Percentiles rank a stretch among this genome's conserved stretches.
Evolutionary conservation across 768 basidiomycete species (phyloP).

Genomic region (Candolleomyces eurysporus): DNA sequence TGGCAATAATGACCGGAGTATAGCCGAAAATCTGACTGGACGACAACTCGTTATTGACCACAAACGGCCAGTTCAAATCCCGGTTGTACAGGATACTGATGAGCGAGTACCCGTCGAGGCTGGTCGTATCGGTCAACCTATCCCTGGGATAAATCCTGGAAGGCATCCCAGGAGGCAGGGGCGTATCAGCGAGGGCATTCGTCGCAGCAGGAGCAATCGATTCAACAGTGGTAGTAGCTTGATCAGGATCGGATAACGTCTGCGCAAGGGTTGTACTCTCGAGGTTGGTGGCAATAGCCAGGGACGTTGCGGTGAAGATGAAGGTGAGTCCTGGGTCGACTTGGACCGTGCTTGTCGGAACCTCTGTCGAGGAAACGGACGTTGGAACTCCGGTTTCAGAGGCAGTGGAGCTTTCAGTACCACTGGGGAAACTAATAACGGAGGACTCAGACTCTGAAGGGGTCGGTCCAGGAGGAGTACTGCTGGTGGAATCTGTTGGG

Average conservation of each 20-base stretch:
- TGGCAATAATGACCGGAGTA: conserved; percentile 46
- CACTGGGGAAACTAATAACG: conserved; percentile 1
- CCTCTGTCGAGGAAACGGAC: not conserved
- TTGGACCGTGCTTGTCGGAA: conserved; percentile 22
- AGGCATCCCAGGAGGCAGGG: conserved; percentile 64
- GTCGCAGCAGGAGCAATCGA: conserved; percentile 13
- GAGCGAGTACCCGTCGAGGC: conserved; percentile 39
- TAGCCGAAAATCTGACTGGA: conserved; percentile 78
- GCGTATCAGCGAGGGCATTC: conserved; percentile 25
- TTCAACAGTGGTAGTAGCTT: conserved; percentile 33
- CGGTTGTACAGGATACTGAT: conserved; percentile 66
- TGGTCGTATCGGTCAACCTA: conserved; percentile 21
- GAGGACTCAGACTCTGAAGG: not conserved
- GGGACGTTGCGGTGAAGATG: conserved; percentile 41
- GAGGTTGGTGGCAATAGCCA: conserved; percentile 35
- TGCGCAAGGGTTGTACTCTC: conserved; percentile 22
- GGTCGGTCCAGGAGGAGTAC: too few relatives aligned
- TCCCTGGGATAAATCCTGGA: conserved; percentile 51
- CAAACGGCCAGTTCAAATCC: conserved; percentile 66
- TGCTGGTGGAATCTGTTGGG: too few relatives aligned
- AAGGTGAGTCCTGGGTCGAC: conserved; percentile 43
- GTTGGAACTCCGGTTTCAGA: not conserved
- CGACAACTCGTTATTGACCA: conserved; percentile 53
- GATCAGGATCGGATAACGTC: conserved; percentile 44
- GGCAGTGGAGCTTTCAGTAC: not conserved